These are phyloP conservation scores for Sclerotinia borealis DNA, from an alignment of 2,329 filamentous ascomycete species.

Conservation along the genomic window DNA sequence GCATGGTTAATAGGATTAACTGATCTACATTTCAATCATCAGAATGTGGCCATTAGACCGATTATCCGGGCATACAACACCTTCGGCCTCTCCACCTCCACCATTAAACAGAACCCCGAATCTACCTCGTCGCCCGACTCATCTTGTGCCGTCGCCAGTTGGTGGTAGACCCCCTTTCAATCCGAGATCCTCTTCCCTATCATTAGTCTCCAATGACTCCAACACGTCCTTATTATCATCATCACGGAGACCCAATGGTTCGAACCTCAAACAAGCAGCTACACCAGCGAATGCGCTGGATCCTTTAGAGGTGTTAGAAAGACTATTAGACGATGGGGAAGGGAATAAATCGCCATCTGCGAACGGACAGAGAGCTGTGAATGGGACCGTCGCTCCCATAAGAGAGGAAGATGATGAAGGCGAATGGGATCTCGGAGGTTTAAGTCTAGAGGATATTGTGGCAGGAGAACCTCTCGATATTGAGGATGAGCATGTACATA, in stretches of 20 bases:
- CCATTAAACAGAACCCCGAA: constrained; percentile 59
- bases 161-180: constrained; percentile 62
- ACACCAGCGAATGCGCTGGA: constrained; percentile 51
- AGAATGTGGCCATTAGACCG: constrained; percentile 81
- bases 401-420: constrained; percentile 51
- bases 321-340: constrained; percentile 28
- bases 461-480: constrained; percentile 8
- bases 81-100: constrained; percentile 50
- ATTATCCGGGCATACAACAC: constrained; percentile 63
- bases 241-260: constrained; percentile 59
- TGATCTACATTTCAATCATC: not conserved
- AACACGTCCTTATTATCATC: constrained; percentile 66
- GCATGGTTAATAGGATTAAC: not conserved
- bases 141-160: constrained; percentile 61
- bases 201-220: constrained; percentile 71
- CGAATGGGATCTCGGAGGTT: constrained; percentile 70
- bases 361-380: not conserved
- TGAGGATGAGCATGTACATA: constrained; percentile 35
- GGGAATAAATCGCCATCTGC: constrained; percentile 16
- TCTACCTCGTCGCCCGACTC: constrained; percentile 59
- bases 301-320: constrained; percentile 63
- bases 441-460: constrained; percentile 61
- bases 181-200: constrained; percentile 71
- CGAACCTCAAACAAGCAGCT: constrained; percentile 55
- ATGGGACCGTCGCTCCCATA: constrained; percentile 20